Conservation (phyloP, 2,329 filamentous ascomycete genomes). For the Monosporascus sp. region DNA sequence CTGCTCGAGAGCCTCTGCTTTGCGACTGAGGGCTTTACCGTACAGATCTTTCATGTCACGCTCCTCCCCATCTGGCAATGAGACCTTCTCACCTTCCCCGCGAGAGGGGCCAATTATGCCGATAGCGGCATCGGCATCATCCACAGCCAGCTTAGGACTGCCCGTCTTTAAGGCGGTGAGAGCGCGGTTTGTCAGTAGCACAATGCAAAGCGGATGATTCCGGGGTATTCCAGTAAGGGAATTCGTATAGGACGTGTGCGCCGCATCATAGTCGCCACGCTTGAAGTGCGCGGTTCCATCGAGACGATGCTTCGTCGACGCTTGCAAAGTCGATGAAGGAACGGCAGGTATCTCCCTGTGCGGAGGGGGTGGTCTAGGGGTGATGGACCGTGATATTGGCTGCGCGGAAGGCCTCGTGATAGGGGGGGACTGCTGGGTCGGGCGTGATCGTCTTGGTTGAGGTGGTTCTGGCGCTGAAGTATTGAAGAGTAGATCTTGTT, state of each 20-base stretch:
- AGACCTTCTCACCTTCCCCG: constrained; percentile 76
- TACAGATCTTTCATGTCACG: constrained; percentile 93
- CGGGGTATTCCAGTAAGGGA: constrained; percentile 71
- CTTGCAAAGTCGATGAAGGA: constrained; percentile 63
- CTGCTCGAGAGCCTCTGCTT: constrained; percentile 92
- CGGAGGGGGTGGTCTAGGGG: constrained; percentile 42
- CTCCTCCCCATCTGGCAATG: constrained; percentile 57
- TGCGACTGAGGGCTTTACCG: constrained; percentile 88
- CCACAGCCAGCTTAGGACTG: constrained; percentile 80
- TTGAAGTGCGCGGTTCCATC: constrained; percentile 89
- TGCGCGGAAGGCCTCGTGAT: constrained; percentile 34
- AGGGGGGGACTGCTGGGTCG: constrained; percentile 28
- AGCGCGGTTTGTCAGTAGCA: constrained; percentile 88
- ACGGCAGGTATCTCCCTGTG: constrained; percentile 58
- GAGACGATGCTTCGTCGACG: constrained; percentile 72
- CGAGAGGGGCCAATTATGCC: constrained; percentile 72
- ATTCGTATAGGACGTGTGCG: constrained; percentile 75
- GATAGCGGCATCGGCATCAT: constrained; percentile 78
- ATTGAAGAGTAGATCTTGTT: constrained; percentile 63
- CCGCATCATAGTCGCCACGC: constrained; percentile 83
- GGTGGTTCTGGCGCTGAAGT: constrained; percentile 29
- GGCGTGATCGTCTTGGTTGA: constrained; percentile 14
- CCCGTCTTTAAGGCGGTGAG: constrained; percentile 88
- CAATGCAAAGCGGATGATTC: constrained; percentile 75
- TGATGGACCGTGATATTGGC: constrained; percentile 38